phyloP scores from a whole-genome alignment of 768 basidiomycete genomes.

The Hygrocybe punicea region DNA sequence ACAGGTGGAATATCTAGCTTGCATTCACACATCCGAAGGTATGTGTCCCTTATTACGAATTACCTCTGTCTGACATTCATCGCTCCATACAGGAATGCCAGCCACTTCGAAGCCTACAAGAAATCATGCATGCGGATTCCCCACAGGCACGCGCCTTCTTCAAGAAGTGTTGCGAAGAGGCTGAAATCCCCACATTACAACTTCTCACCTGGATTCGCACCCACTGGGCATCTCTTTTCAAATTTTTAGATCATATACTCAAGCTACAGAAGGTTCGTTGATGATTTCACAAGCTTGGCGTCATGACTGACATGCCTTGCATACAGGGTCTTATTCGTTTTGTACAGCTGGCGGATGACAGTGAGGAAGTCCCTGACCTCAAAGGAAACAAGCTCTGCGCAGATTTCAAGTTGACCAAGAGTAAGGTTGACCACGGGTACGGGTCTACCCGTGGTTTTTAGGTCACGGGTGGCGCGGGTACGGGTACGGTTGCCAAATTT shows the following conservation, averaged over 20 bases:
- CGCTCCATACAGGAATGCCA: no score
- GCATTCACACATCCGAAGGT: no score
- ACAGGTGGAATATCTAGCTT: no score
- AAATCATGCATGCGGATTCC: no score
- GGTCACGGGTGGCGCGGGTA: no score
- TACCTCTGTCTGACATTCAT: no score
- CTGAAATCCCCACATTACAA: background rate
- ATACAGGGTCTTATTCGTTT: slow-evolving; percentile 13
- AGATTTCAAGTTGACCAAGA: slow-evolving; percentile 11
- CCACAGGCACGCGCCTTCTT: slow-evolving; percentile 16
- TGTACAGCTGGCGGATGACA: slow-evolving; percentile 14
- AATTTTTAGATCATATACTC: slow-evolving; percentile 7
- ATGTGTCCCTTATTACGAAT: no score
- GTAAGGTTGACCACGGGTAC: no score
- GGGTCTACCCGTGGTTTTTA: no score
- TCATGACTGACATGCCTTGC: background rate
- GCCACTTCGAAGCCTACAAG: no score
- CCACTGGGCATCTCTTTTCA: slow-evolving; percentile 14
- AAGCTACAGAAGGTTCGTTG: slow-evolving; percentile 3
- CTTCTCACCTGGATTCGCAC: slow-evolving; percentile 14
- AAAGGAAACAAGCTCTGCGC: slow-evolving; percentile 5
- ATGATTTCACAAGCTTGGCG: background rate
- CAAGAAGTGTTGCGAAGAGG: background rate
- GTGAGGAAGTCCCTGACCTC: slow-evolving; percentile 12
- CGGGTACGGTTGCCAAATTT: no score